Evolutionary conservation across 768 basidiomycete genomes (phyloP).

Genomic region (Phlegmacium glaucopus): DNA sequence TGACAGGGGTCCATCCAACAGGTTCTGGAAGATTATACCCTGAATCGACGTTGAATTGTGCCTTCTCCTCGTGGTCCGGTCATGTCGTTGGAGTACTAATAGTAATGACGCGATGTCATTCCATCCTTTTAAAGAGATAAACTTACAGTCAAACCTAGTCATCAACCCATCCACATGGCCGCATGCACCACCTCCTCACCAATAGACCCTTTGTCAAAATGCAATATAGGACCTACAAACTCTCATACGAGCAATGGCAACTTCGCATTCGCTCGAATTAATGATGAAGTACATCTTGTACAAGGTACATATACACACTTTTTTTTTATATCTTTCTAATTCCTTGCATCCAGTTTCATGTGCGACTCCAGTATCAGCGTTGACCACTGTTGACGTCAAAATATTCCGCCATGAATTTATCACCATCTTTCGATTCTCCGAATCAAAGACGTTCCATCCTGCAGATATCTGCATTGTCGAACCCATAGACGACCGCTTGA

Average conservation of each 20-base stretch:
- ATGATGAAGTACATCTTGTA: constrained; percentile 55
- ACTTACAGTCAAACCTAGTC: too few relatives aligned
- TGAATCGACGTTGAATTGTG: constrained; percentile 20
- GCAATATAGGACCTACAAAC: constrained; percentile 6
- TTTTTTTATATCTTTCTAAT: constrained; percentile 2
- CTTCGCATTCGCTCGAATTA: constrained; percentile 58
- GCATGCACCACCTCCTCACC: neutral
- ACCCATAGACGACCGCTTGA: constrained; percentile 41
- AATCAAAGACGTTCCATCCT: constrained; percentile 44
- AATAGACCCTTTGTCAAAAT: constrained; percentile 1
- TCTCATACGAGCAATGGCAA: constrained; percentile 36
- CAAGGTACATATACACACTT: constrained; percentile 52
- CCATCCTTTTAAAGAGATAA: neutral
- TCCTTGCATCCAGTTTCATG: constrained; percentile 32
- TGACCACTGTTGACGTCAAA: constrained; percentile 47
- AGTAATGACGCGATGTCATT: constrained; percentile 13
- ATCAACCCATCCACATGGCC: neutral
- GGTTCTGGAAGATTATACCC: neutral
- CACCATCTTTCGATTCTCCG: constrained; percentile 57
- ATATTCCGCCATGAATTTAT: constrained; percentile 61
- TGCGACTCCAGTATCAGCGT: constrained; percentile 38
- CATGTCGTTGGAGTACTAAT: constrained; percentile 37
- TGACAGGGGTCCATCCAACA: too few relatives aligned
- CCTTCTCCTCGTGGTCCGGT: constrained; percentile 35
- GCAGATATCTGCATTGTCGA: constrained; percentile 50